Evolutionary conservation across 352 stramenopile species (phyloP).

Genomic region (Phytophthora pluvialis): DNA sequence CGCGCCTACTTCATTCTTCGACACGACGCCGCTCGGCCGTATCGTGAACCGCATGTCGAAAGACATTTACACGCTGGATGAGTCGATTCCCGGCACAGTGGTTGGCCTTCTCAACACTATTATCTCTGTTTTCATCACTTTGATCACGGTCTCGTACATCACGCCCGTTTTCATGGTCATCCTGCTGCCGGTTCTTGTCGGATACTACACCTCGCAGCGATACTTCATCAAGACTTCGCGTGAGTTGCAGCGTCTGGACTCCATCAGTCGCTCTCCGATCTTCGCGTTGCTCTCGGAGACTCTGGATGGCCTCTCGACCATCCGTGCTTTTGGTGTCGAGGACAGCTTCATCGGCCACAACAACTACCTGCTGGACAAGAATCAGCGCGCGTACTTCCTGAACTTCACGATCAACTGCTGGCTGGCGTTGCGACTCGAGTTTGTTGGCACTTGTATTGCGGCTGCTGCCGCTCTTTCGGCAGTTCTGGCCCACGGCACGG

Average conservation of each 20-base stretch:
- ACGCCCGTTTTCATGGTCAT: slow-evolving; percentile 63
- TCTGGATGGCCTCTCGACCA: slow-evolving; percentile 92
- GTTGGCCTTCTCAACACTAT: slow-evolving; percentile 27
- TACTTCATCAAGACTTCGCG: slow-evolving; percentile 89
- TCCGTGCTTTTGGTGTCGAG: slow-evolving; percentile 71
- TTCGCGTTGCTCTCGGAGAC: slow-evolving; percentile 94
- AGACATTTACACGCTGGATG: slow-evolving; percentile 68
- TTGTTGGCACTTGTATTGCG: slow-evolving; percentile 50
- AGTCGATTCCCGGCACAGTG: slow-evolving; percentile 40
- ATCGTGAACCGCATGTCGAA: slow-evolving; percentile 75
- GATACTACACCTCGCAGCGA: slow-evolving; percentile 19
- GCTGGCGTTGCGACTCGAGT: slow-evolving; percentile 22
- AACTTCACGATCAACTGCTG: slow-evolving; percentile 82
- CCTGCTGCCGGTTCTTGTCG: slow-evolving; percentile 16
- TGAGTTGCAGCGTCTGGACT: slow-evolving; percentile 95
- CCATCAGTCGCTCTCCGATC: slow-evolving; percentile 87
- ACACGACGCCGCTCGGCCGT: slow-evolving; percentile 66
- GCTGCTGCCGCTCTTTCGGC: slow-evolving; percentile 54
- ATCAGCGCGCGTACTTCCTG: slow-evolving; percentile 70
- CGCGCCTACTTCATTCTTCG: slow-evolving; percentile 56
- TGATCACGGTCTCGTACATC: slow-evolving; percentile 27
- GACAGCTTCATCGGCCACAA: slow-evolving; percentile 27
- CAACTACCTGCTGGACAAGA: slow-evolving; percentile 64
- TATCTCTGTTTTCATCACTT: slow-evolving; percentile 20
- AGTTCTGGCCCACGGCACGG: slow-evolving; percentile 78